Base-by-base conservation (phyloP, 768 basidiomycete species). In the Gyrodon lividus region DNA sequence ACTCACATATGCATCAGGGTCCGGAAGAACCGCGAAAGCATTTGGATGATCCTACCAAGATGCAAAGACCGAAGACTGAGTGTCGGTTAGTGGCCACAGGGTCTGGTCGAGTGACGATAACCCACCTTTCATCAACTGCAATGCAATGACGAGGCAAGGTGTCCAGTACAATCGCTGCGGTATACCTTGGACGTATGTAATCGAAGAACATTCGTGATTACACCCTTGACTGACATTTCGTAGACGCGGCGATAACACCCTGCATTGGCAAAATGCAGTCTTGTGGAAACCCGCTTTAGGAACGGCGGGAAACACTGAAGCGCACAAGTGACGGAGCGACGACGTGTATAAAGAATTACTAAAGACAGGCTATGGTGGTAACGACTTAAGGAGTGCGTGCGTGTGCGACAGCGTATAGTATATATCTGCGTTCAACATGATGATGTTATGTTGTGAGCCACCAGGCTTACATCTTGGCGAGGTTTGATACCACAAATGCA, bases 51-150 rank as follows among this genome's bases (percentile, higher is more conserved):
- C 45, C 17, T 35, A 46, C 50, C 26, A 51, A 26, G 17, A 51
- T 46, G 16, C 9, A 34, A n/a, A 51, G 19, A 8, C 44, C 34
- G 1, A 23, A 31, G 4, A 47, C 44, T 47, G 26, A 6, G 38
- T 23, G 17, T 14, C 8, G 6, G 22, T 47, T 30, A 31, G 20
- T 22, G 13, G 28, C 19, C 5, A 22, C 22, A 16, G n/a, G 10
- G 10, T 34, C 14, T 13, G 17, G 12, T 39, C 28, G 43, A 26
- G 22, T 30, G 26, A 5, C 39, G 23, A 17, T 24, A 10, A n/a
- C 14, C 14, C 16, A 39, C 45, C 50, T 51, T 51, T 51, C 45
- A 46, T 47, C 17, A 24, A 47, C 50, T 51, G 43, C 35, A n/a
- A 16, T 26, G 20, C 10, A n/a, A 28, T 17, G 44, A 45, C 7